Evolutionary conservation across 768 basidiomycete species (phyloP).

Genomic region (Kwoniella mangroviensis): DNA sequence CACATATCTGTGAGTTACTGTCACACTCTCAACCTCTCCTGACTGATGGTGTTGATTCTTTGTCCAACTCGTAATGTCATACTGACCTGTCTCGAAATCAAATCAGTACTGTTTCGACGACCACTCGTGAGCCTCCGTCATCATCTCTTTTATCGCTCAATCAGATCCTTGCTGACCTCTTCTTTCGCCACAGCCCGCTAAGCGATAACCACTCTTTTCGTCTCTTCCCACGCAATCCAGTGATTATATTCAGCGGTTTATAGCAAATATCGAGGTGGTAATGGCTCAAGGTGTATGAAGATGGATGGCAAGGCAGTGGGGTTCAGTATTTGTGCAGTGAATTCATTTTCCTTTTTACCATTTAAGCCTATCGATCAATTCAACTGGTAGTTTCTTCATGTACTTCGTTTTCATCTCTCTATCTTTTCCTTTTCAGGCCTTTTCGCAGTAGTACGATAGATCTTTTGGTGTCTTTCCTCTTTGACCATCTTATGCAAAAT

Average conservation of each 20-base stretch:
- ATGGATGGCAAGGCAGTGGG: too few species aligned
- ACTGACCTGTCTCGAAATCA: neutral
- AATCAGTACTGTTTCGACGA: constrained; percentile 56
- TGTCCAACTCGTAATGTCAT: neutral
- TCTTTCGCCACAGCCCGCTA: constrained; percentile 9
- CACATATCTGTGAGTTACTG: constrained; percentile 54
- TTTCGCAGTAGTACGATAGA: neutral
- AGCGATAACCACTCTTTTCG: constrained; percentile 13
- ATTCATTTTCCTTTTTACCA: neutral
- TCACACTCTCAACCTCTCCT: neutral
- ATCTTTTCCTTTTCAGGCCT: too few species aligned
- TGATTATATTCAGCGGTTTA: too few species aligned
- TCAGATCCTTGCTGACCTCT: neutral
- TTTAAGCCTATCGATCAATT: neutral
- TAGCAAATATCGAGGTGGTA: too few species aligned
- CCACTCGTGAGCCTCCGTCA: constrained; percentile 39
- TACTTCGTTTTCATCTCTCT: too few species aligned
- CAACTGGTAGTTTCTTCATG: too few species aligned
- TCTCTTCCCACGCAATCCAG: too few species aligned
- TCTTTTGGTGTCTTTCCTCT: neutral
- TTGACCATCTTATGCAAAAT: neutral
- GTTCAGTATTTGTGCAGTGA: too few species aligned
- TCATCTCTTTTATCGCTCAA: neutral
- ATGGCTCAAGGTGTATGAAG: too few species aligned
- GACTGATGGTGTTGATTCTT: neutral